A percentile compares a stretch with the other conserved stretches of the same genome.
Conservation (phyloP, 768 basidiomycete species). For the Lactarius hengduanensis region DNA sequence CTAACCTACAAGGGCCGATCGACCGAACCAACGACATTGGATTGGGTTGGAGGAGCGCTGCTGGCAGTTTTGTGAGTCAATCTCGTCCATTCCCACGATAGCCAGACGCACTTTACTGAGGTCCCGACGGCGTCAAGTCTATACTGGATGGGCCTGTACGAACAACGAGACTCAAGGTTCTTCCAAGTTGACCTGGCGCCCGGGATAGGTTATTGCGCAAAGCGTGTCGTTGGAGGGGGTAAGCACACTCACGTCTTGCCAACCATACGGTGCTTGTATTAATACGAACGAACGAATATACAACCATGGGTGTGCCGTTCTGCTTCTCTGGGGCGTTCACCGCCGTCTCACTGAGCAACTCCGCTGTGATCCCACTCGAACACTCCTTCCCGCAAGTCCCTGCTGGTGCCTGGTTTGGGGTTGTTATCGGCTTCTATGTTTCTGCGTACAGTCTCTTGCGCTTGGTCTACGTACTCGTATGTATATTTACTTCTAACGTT, state of each 20-base stretch:
- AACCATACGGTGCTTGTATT: background rate
- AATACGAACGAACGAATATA: background rate
- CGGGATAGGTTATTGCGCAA: background rate
- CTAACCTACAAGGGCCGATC: slow-evolving; percentile 7
- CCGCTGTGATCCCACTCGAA: background rate
- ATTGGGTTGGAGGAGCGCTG: slow-evolving; percentile 6
- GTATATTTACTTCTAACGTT: background rate
- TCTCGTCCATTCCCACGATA: background rate
- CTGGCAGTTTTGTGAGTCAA: slow-evolving; percentile 8
- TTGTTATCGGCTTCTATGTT: background rate
- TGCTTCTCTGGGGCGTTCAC: background rate
- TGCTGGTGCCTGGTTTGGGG: background rate
- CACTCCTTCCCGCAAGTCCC: background rate
- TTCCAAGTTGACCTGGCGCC: slow-evolving; percentile 9
- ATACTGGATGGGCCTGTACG: slow-evolving; percentile 18
- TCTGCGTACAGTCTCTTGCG: background rate
- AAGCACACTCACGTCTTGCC: background rate
- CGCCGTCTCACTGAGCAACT: background rate
- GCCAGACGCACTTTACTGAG: background rate
- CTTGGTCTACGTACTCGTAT: background rate
- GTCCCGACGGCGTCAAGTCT: background rate
- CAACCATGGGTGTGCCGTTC: background rate
- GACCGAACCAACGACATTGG: background rate
- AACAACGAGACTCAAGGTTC: slow-evolving; percentile 3
- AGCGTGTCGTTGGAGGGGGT: slow-evolving; percentile 11